Evolutionary conservation across 2,329 filamentous ascomycete species (phyloP).

Genomic region (Colletotrichum higginsianum): DNA sequence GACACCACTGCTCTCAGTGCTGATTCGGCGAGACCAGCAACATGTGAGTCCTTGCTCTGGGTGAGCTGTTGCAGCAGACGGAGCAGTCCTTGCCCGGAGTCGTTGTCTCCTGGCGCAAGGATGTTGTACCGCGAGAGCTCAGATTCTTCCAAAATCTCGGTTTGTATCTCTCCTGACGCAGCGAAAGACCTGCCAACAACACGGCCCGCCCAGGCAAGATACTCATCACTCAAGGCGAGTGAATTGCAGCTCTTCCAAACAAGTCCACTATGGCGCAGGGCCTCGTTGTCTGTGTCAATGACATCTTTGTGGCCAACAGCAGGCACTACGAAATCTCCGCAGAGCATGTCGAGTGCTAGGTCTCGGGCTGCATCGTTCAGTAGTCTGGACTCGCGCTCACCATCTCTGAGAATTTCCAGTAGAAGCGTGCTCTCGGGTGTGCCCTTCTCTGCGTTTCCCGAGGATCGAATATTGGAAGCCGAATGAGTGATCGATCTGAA

Average conservation of each 20-base stretch:
- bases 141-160: constrained; percentile 73
- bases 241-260: constrained; percentile 84
- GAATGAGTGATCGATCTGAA: constrained; percentile 79
- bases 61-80: constrained; percentile 74
- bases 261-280: constrained; percentile 73
- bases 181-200: constrained; percentile 89
- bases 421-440: constrained; percentile 86
- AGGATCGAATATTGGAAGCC: constrained; percentile 76
- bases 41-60: constrained; percentile 68
- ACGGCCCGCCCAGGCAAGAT: constrained; percentile 87
- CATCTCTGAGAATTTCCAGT: constrained; percentile 84
- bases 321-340: constrained; percentile 79
- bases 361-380: constrained; percentile 79
- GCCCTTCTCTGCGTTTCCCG: constrained; percentile 78
- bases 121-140: constrained; percentile 65
- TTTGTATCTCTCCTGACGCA: constrained; percentile 77
- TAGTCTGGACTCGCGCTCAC: constrained; percentile 71
- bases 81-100: constrained; percentile 76
- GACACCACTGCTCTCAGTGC: constrained; percentile 71
- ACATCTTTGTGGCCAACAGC: constrained; percentile 72
- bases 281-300: constrained; percentile 76
- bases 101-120: constrained; percentile 61
- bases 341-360: constrained; percentile 80
- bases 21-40: constrained; percentile 73
- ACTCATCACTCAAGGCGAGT: constrained; percentile 75